These are phyloP conservation scores for Zygosaccharomyces pseudorouxii DNA, from an alignment of 805 yeast species.

Conservation along the genomic window DNA sequence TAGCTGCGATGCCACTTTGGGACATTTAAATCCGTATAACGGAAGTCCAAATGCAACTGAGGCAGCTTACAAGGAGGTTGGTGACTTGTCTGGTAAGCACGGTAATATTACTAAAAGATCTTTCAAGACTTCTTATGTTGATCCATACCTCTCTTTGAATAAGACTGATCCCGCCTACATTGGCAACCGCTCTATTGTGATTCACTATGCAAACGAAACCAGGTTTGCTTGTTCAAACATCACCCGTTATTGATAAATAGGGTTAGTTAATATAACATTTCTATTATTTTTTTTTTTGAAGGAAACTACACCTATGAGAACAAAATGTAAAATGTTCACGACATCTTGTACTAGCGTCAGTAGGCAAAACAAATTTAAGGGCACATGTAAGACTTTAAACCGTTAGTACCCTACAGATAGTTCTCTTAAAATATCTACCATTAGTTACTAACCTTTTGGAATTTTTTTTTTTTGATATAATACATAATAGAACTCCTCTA, in stretches of 20 bases:
- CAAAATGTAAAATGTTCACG: too few relatives aligned
- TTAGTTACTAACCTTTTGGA: too few relatives aligned
- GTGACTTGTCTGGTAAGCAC: slow-evolving; percentile 75
- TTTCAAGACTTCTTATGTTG: slow-evolving; percentile 57
- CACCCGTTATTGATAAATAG: not conserved
- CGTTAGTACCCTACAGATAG: too few relatives aligned
- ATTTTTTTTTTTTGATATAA: too few relatives aligned
- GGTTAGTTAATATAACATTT: too few relatives aligned
- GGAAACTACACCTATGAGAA: too few relatives aligned
- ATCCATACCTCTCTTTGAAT: slow-evolving; percentile 61
- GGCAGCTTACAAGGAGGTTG: slow-evolving; percentile 43
- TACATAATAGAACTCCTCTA: too few relatives aligned
- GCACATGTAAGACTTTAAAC: too few relatives aligned
- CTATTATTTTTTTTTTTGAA: too few relatives aligned
- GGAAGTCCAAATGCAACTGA: slow-evolving; percentile 35
- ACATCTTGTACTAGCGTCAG: too few relatives aligned
- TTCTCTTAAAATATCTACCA: too few relatives aligned
- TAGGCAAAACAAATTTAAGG: too few relatives aligned
- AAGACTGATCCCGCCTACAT: slow-evolving; percentile 52
- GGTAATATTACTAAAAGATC: slow-evolving; percentile 69
- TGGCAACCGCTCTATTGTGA: slow-evolving; percentile 52
- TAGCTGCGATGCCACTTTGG: slow-evolving; percentile 52
- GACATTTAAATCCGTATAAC: slow-evolving; percentile 59
- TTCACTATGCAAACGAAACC: slow-evolving; percentile 53
- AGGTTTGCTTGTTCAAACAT: slow-evolving; percentile 63